phyloP scores from a whole-genome alignment of 352 stramenopile species.

The Globisporangium rhizosaccharum region DNA sequence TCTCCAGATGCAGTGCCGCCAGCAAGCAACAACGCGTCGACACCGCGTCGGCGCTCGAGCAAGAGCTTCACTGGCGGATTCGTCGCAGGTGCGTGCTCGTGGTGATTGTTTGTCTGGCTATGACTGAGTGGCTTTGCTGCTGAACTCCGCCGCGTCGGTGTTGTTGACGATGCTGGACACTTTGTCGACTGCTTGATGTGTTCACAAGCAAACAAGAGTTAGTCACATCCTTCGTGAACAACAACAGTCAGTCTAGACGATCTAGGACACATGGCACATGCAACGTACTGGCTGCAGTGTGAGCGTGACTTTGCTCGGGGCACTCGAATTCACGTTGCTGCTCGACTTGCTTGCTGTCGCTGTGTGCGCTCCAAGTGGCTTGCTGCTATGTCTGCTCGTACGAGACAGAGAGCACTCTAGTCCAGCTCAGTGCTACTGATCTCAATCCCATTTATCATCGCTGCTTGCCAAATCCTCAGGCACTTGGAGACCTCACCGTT shows the following conservation, averaged over 20 bases:
- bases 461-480: not conserved
- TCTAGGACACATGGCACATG: not conserved
- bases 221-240: too few relatives aligned
- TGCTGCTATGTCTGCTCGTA: not conserved
- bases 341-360: not conserved
- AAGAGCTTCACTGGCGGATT: slow-evolving; percentile 66
- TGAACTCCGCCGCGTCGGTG: not conserved
- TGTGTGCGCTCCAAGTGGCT: not conserved
- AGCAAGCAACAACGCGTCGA: slow-evolving; percentile 12
- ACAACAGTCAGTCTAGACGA: not conserved
- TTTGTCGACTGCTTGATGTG: not conserved
- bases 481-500: slow-evolving; percentile 1
- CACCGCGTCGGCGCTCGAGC: slow-evolving; percentile 35
- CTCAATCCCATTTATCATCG: too few relatives aligned
- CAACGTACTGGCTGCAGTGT: slow-evolving; percentile 13
- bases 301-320: slow-evolving; percentile 12
- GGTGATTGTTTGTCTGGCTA: slow-evolving; percentile 5
- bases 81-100: slow-evolving; percentile 17
- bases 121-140: not conserved
- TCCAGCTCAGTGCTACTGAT: not conserved
- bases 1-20: too few relatives aligned
- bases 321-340: not conserved
- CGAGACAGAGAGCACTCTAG: not conserved
- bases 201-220: too few relatives aligned
- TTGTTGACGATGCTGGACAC: not conserved